These are phyloP conservation scores for Plasmodium relictum DNA, from an alignment of 169 alveolate genomes.

Conservation along the genomic window DNA sequence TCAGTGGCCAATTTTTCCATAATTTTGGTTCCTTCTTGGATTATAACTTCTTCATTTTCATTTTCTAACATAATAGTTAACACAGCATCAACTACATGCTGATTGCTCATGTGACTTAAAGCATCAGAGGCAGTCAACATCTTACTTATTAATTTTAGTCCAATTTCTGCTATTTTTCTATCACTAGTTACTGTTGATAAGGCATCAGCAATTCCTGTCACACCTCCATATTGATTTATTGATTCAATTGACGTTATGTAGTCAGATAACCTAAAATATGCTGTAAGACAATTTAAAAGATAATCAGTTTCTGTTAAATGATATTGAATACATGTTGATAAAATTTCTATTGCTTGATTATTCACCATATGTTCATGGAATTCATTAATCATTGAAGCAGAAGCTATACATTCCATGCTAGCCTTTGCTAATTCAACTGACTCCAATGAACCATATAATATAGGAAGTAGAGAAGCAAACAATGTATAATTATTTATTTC, in stretches of 20 bases:
- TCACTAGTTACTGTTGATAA: conserved; percentile 85
- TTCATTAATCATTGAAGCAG: conserved; percentile 91
- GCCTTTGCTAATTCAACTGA: conserved; percentile 86
- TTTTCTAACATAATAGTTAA: conserved; percentile 92
- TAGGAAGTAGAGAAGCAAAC: conserved; percentile 88
- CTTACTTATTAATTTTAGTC: conserved; percentile 87
- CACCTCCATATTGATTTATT: conserved; percentile 93
- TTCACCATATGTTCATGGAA: conserved; percentile 89
- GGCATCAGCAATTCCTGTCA: conserved; percentile 90
- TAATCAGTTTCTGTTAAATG: conserved; percentile 88
- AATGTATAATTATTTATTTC: conserved; percentile 84
- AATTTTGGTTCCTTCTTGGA: conserved; percentile 89
- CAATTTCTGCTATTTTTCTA: conserved; percentile 86
- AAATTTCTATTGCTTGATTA: conserved; percentile 91
- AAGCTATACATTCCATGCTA: conserved; percentile 82
- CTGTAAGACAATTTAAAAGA: conserved; percentile 88
- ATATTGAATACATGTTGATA: conserved; percentile 93
- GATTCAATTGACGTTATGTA: conserved; percentile 85
- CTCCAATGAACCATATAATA: conserved; percentile 88
- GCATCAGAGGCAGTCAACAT: conserved; percentile 89
- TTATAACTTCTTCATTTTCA: conserved; percentile 87
- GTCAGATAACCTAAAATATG: conserved; percentile 90
- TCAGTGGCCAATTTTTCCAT: conserved; percentile 91
- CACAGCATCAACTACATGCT: conserved; percentile 88
- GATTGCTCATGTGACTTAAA: conserved; percentile 86